Percentiles rank a stretch among this genome's conserved stretches.
These are phyloP conservation scores for Globomyces pollinis-pini DNA, from an alignment of 192 early-diverging fungal species.

Conservation along the genomic window DNA sequence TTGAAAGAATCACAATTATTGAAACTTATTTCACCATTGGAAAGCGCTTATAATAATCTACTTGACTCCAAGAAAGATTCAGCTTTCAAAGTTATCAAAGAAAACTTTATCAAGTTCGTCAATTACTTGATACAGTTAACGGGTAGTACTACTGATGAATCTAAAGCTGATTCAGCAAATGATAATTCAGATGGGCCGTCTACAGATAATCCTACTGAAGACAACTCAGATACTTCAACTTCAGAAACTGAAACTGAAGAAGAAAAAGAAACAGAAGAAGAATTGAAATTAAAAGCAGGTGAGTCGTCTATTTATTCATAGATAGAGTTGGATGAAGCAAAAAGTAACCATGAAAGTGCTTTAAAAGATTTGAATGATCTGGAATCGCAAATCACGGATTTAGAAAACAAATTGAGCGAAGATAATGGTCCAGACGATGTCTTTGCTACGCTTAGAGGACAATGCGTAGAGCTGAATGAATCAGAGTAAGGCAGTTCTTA, in stretches of 20 bases:
- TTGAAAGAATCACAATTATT: not conserved
- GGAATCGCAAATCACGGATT: not conserved
- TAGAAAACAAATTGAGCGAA: not conserved
- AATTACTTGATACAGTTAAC: too few relatives aligned
- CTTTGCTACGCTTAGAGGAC: not conserved
- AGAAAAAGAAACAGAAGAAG: not conserved
- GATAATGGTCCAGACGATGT: conserved; percentile 5
- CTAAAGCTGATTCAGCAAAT: too few relatives aligned
- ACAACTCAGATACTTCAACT: not conserved
- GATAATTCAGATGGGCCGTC: too few relatives aligned
- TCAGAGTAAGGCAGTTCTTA: not conserved
- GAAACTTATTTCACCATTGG: not conserved
- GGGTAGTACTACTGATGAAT: too few relatives aligned
- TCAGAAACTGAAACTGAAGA: not conserved
- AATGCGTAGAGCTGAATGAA: not conserved
- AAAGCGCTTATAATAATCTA: not conserved
- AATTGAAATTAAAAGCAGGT: not conserved
- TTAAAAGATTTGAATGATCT: not conserved
- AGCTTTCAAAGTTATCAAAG: not conserved
- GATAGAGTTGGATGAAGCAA: too few relatives aligned
- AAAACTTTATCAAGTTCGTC: too few relatives aligned
- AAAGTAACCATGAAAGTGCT: not conserved
- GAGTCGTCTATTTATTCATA: not conserved
- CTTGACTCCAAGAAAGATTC: not conserved
- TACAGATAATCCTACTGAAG: not conserved